Evolutionary conservation across 768 basidiomycete genomes (phyloP).

Genomic region (Glaciozyma martinii): DNA sequence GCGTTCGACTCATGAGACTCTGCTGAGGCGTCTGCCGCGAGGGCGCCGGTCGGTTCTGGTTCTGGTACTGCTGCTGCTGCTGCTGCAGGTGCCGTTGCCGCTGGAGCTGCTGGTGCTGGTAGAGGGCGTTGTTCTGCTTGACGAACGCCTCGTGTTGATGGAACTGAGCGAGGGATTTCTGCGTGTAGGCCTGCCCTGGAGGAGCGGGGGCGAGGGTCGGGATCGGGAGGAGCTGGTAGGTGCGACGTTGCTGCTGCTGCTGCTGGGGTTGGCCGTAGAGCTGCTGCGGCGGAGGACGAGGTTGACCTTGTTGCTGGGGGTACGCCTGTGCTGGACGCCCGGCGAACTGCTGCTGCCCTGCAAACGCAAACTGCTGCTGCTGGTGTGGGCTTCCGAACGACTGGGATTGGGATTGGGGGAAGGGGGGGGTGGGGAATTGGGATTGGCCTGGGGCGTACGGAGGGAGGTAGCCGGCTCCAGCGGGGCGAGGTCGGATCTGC

Average conservation of each 20-base stretch:
- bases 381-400: too few relatives aligned
- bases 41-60: not conserved
- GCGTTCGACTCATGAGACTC: not conserved
- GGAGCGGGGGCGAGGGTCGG: not conserved
- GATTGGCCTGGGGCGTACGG: not conserved
- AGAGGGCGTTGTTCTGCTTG: not conserved
- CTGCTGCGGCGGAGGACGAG: not conserved
- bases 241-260: not conserved
- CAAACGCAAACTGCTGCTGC: too few relatives aligned
- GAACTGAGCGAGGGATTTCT: not conserved
- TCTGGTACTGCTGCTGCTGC: constrained; percentile 4
- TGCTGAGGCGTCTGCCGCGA: not conserved
- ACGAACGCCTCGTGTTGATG: not conserved
- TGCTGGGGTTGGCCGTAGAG: not conserved
- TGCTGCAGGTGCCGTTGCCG: constrained; percentile 1
- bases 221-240: not conserved
- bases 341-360: not conserved
- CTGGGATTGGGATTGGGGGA: not conserved
- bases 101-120: not conserved
- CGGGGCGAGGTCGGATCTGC: not conserved
- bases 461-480: not conserved
- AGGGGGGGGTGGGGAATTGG: not conserved
- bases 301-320: not conserved
- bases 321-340: not conserved
- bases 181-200: not conserved